These are phyloP conservation scores for Cyclostephanos invisitatus DNA, from an alignment of 108 stramenopile genomes.

Conservation along the genomic window DNA sequence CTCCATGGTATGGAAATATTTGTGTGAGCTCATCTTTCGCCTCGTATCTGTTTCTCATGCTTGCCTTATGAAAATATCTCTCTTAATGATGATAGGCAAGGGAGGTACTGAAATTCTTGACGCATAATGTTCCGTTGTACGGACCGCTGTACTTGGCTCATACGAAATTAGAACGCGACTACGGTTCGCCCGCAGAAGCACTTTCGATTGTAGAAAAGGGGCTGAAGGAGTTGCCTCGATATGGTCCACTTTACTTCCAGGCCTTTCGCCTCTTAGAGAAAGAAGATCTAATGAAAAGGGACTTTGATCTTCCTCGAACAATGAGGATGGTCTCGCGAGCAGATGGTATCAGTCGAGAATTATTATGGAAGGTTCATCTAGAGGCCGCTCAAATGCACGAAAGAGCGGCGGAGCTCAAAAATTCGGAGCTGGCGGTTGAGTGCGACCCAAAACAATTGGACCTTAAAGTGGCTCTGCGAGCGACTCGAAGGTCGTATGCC, in stretches of 20 bases:
- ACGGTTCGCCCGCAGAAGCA: conserved; percentile 76
- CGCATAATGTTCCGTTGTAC: conserved; percentile 96
- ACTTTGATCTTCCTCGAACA: conserved; percentile 65
- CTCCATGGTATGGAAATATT: conserved; percentile 77
- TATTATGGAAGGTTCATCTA: conserved; percentile 96
- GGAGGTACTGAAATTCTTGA: conserved; percentile 83
- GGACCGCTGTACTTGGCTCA: conserved; percentile 97
- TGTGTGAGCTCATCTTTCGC: conserved; percentile 8
- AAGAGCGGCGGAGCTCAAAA: conserved; percentile 63
- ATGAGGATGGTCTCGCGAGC: conserved; percentile 84
- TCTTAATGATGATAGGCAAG: conserved; percentile 10
- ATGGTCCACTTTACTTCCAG: conserved; percentile 97
- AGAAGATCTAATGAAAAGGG: conserved; percentile 56
- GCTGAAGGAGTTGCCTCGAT: conserved; percentile 88
- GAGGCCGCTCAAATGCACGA: conserved; percentile 94
- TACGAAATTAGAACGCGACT: conserved; percentile 88
- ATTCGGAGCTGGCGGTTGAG: conserved; percentile 33
- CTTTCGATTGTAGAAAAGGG: conserved; percentile 91
- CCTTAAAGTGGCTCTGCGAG: conserved; percentile 37
- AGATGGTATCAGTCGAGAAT: conserved; percentile 88
- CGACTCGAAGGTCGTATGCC: conserved; percentile 65
- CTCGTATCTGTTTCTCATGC: neutral
- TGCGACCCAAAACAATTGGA: conserved; percentile 27
- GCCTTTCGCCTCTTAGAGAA: conserved; percentile 91
- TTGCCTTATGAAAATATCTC: neutral